Conservation (phyloP, 208 protist genomes). For the Trypanosoma lewisi region DNA sequence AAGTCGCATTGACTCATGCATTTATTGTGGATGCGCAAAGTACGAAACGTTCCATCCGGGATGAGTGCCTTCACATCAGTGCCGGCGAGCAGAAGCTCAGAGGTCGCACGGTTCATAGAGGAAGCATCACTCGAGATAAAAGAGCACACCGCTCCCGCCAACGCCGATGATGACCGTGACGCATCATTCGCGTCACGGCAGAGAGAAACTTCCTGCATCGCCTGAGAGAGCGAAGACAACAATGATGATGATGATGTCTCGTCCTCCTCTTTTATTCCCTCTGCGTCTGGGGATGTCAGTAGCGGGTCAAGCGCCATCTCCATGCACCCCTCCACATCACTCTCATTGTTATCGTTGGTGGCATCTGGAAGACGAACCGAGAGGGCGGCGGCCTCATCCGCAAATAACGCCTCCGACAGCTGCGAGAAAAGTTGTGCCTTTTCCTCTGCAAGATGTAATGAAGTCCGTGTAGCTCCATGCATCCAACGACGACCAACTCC, state of each 20-base stretch:
- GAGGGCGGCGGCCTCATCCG: slow-evolving; percentile 13
- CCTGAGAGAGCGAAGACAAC: not conserved
- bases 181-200: not conserved
- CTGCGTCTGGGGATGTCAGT: not conserved
- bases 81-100: slow-evolving; percentile 50
- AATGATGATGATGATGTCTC: not conserved
- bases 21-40: slow-evolving; percentile 31
- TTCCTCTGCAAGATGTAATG: not conserved
- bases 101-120: slow-evolving; percentile 7
- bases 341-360: not conserved
- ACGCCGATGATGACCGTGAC: not conserved
- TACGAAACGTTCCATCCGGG: slow-evolving; percentile 26
- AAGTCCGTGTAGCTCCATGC: not conserved
- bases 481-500: not conserved
- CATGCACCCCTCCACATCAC: slow-evolving; percentile 12
- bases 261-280: not conserved
- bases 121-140: slow-evolving; percentile 15
- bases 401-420: slow-evolving; percentile 26
- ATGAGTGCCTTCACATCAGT: slow-evolving; percentile 69
- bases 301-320: slow-evolving; percentile 9
- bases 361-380: not conserved
- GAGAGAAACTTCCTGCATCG: slow-evolving; percentile 2
- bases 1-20: slow-evolving; percentile 55
- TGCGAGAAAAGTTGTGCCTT: slow-evolving; percentile 14
- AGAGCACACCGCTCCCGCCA: slow-evolving; percentile 15